Percentiles rank a stretch among this genome's conserved stretches.
Evolutionary conservation across 805 yeast genomes (phyloP).

Genomic region (Starmerella geochares): DNA sequence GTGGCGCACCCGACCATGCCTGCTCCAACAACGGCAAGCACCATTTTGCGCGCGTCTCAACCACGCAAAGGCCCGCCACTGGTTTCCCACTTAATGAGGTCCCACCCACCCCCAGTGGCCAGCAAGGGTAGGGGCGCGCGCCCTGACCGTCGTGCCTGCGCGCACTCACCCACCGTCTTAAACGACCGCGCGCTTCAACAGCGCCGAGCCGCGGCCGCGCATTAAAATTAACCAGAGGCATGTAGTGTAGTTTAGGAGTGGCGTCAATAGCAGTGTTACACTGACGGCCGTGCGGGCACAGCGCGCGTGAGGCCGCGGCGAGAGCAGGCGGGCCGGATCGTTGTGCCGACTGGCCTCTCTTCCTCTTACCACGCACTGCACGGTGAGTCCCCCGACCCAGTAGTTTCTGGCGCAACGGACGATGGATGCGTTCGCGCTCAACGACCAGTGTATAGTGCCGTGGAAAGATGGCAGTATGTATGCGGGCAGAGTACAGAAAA

Average conservation of each 20-base stretch:
- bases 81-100: no score
- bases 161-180: background rate
- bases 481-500: conserved; percentile 20
- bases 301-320: no score
- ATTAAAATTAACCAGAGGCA: no score
- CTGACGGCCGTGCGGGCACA: no score
- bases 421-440: conserved; percentile 16
- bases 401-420: background rate
- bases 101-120: no score
- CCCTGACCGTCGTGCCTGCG: no score
- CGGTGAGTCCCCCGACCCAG: background rate
- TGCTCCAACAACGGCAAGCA: conserved; percentile 55
- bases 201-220: no score
- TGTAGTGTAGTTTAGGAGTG: no score
- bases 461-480: conserved; percentile 25
- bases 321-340: no score
- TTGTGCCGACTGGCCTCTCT: background rate
- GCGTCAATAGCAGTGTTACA: no score
- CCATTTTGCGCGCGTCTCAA: conserved; percentile 4
- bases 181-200: background rate
- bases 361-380: conserved; percentile 3
- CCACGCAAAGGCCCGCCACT: no score
- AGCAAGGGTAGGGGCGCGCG: background rate
- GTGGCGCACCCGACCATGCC: conserved; percentile 83
- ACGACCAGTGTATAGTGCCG: conserved; percentile 20